Base-by-base conservation (phyloP, 1,284 basidiomycete species). In the Boletus sp. region DNA sequence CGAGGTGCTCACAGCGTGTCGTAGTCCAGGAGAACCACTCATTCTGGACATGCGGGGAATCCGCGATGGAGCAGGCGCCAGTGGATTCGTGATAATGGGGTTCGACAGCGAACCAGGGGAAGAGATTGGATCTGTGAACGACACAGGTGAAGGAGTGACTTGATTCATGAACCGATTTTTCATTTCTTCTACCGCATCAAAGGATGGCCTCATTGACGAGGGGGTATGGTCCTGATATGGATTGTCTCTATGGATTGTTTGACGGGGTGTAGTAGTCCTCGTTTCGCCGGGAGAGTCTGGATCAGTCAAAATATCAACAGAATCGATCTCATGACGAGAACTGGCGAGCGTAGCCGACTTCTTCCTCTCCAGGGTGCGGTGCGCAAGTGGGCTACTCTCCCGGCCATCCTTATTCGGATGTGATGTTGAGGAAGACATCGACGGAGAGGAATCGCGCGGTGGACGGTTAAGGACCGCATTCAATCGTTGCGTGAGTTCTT, bases 131-230 rank as follows among this genome's bases (percentile, higher is more conserved):
- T 65, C 60, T 39, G 67, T 49, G 4, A 65, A 59, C 16, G 67
- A 70, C 35, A 64, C 60, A 20, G 72, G 67, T 18, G 76, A 76
- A 9, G 68, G 62, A 20, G 69, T 63, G 7, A 64, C 68, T 41
- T 64, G 64, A 56, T 75, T 77, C 57, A 84, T 70, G 65, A 86
- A 83, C 33, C 84, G 74, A 61, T 74, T 77, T 71, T 86, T 88
- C 83, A 87, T 85, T 64, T 85, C 82, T 65, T 84, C 81, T 48
- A 86, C 76, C 5, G 84, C 83, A 16, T 84, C 82, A 29, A 75
- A 69, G 4, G 80, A 80, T 7, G 79, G 75, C 41, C 62, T 56
- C 9, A 50, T 62, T 6, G 57, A 66, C 16, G 69, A 67, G n/a
- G 75, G 72, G 33, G 63, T 61, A 46, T 63, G 55, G 44, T 67